These are phyloP conservation scores for Amauroascus verrucosus DNA, from an alignment of 2,329 filamentous ascomycete genomes.

Conservation along the genomic window DNA sequence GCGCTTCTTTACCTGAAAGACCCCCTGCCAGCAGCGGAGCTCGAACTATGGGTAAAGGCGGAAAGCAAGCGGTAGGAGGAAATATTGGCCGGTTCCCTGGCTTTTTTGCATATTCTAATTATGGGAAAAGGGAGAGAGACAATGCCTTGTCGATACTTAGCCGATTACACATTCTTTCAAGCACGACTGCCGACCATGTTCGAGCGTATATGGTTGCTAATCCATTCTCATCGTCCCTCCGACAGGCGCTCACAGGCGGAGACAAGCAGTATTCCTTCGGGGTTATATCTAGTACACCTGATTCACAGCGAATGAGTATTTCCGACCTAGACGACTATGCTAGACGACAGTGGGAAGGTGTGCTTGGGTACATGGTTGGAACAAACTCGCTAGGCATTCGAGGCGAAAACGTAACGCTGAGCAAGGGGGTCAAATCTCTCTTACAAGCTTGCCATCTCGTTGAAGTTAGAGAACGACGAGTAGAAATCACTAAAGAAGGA, in stretches of 20 bases:
- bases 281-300: slow-evolving; percentile 60
- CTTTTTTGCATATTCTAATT: slow-evolving; percentile 1
- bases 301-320: slow-evolving; percentile 55
- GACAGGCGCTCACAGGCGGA: slow-evolving; percentile 76
- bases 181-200: slow-evolving; percentile 51
- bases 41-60: slow-evolving; percentile 78
- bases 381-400: slow-evolving; percentile 40
- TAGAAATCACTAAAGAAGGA: slow-evolving; percentile 80
- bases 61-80: slow-evolving; percentile 45
- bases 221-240: slow-evolving; percentile 73
- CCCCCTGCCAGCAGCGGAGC: slow-evolving; percentile 65
- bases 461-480: slow-evolving; percentile 44
- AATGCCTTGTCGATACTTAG: slow-evolving; percentile 71
- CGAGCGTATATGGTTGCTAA: slow-evolving; percentile 66
- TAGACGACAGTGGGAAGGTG: slow-evolving; percentile 84
- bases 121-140: slow-evolving; percentile 57
- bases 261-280: slow-evolving; percentile 83
- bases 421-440: slow-evolving; percentile 72
- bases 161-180: slow-evolving; percentile 74
- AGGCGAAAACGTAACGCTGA: slow-evolving; percentile 44
- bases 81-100: neutral
- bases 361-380: slow-evolving; percentile 85
- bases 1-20: slow-evolving; percentile 81
- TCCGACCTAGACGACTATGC: slow-evolving; percentile 75
- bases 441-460: slow-evolving; percentile 74